Base-by-base conservation (phyloP, 1,284 basidiomycete genomes). In the Cutaneotrichosporon sp. region DNA sequence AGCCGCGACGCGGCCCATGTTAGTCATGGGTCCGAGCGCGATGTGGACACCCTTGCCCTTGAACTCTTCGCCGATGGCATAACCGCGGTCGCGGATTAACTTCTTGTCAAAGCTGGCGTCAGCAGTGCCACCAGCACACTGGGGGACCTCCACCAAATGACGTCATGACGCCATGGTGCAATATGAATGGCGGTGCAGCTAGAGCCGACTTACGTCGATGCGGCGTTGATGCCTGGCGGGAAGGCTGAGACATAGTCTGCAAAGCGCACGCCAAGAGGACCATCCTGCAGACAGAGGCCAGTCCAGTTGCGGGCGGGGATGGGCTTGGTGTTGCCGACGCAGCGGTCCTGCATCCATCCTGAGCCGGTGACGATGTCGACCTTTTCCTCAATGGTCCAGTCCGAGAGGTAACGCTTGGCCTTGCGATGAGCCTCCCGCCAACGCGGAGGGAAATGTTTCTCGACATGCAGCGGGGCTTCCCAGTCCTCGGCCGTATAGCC, bases 11-110 rank as follows among this genome's bases (percentile, higher is more conserved):
- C 89, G 84, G 60, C 83, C 84, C 59, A 89, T 76, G 62, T 81
- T 80, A 52, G 76, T 79, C 72, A 75, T 75, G 2, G 79, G 80
- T 9, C 87, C 87, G 9, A 90, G 81, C 9, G 84, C 85, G 63
- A 89, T 83, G 72, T 95, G 85, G 63, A 89, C 88, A 51, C 92
- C 92, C 75, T 94, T 92, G 47, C 85, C 88, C 66, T 85, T 84
- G 79, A 89, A 87, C 80, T 96, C 92, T 53, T 82, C 74, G 36
- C 90, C 92, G 85, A 94, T 88, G 60, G 86, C 88, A 11, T 85
- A 71, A 18, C 90, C 91, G 36, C 92, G 87, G 21, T 83, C 76
- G 65, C 89, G 88, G 53, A 92, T 87, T 42, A 93, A 81, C 14
- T 85, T 84, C 56, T 88, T 85, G 75, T 89, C 89, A 78, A 88